Conservation (phyloP, 2,329 filamentous ascomycete genomes). For the Alternaria gaisen region DNA sequence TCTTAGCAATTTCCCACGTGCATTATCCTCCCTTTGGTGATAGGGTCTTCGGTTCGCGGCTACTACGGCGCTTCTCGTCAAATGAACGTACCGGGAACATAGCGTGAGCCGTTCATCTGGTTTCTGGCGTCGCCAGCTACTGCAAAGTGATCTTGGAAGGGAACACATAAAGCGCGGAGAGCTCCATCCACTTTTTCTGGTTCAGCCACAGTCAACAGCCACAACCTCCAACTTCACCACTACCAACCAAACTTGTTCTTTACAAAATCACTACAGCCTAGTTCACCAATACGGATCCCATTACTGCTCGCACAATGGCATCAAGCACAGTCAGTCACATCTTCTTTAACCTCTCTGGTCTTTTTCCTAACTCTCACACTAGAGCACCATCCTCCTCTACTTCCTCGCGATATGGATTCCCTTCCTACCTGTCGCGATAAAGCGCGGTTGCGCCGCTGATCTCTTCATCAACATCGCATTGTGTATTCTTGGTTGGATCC, state of each 20-base stretch:
- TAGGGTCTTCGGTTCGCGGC: conserved; percentile 1
- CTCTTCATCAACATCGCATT: conserved; percentile 54
- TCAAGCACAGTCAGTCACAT: conserved; percentile 20
- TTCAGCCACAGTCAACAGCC: neutral
- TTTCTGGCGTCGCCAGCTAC: conserved; percentile 23
- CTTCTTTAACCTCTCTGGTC: neutral
- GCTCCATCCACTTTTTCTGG: neutral
- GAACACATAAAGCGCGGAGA: neutral
- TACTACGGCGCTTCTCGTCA: conserved; percentile 5
- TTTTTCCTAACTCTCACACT: neutral
- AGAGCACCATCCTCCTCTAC: conserved; percentile 41
- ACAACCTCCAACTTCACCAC: neutral
- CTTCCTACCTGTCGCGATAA: conserved; percentile 53
- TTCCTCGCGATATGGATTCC: conserved; percentile 49
- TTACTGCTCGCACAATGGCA: conserved; percentile 11
- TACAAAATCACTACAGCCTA: neutral
- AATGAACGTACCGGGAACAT: conserved; percentile 2
- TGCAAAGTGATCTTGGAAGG: neutral
- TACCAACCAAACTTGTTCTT: neutral
- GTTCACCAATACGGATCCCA: neutral
- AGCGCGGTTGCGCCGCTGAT: conserved; percentile 51
- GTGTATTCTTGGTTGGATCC: conserved; percentile 48
- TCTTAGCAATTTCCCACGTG: neutral
- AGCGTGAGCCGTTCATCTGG: neutral
- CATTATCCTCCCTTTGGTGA: neutral